Conservation (phyloP, 2,329 filamentous ascomycete genomes). For the Macroventuria anomochaeta region DNA sequence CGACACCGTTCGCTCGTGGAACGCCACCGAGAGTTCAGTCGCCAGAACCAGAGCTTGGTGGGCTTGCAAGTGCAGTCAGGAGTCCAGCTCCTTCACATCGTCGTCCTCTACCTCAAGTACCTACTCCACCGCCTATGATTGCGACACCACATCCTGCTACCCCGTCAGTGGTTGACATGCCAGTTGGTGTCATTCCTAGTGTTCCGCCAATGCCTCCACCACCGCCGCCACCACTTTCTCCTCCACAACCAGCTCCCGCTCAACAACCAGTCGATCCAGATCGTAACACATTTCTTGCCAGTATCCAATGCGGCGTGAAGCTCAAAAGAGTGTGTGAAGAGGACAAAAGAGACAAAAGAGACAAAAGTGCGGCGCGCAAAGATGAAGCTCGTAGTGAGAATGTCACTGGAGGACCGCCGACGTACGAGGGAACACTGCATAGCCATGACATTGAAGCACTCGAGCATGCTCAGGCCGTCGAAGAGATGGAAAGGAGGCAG, state of each 20-base stretch:
- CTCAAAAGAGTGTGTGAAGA: conserved; percentile 6
- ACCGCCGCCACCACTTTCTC: not conserved
- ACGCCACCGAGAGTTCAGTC: not conserved
- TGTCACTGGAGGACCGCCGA: not conserved
- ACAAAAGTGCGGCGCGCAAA: not conserved
- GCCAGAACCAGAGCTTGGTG: not conserved
- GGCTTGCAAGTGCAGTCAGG: not conserved
- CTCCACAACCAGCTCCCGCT: not conserved
- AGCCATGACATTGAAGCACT: conserved; percentile 18
- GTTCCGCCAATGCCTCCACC: not conserved
- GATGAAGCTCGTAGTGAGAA: not conserved
- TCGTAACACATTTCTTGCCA: not conserved
- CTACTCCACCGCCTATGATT: not conserved
- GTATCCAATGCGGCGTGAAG: conserved; percentile 1
- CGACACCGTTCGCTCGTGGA: not conserved
- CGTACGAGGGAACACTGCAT: conserved; percentile 18
- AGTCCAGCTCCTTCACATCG: not conserved
- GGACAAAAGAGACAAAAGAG: conserved; percentile 6
- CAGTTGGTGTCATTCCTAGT: not conserved
- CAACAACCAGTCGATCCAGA: not conserved
- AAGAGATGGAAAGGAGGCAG: conserved; percentile 1
- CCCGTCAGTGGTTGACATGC: not conserved
- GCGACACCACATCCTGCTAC: not conserved
- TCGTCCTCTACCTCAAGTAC: not conserved
- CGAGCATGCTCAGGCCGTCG: conserved; percentile 19